Evolutionary conservation across 2,329 filamentous ascomycete genomes (phyloP), one percentile per base, ranked within the genome.

Genomic region (Westerdykella aurantiaca): DNA sequence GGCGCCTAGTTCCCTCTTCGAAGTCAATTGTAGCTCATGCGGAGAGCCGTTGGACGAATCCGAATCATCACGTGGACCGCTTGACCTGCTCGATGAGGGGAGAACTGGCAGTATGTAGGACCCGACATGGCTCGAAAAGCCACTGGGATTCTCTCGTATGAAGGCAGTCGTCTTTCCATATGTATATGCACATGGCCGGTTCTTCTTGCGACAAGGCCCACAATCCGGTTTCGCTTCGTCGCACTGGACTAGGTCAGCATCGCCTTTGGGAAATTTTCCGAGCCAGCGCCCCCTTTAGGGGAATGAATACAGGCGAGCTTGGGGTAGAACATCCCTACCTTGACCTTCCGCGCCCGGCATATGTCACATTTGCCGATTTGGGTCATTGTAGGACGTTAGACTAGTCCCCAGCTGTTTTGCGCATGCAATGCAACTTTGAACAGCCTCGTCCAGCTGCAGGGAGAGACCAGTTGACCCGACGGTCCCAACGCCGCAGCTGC

Each of bases 281-380:
- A 29, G 25, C 18, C 18, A 21, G 18, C 18, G 6, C 18, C 18
- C 18, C 31, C 31, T 12, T 13, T 14, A 33, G 14, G 31, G 31
- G 31, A 12, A 33, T 12, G 31, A 14, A 33, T 13, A 5, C 14
- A 0, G 14, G 37, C 21, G n/a, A 10, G 33, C 1, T 31, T 4
- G 38, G 14, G 5, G 14, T 4, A 31, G 16, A 23, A 43, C 4
- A 14, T 21, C 14, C 44, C 22, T 44, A 63, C 60, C 53, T 62
- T 63, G 34, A 63, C 60, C 41, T 63, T 63, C 10, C 60, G 55
- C 37, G 51, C 50, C 29, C 60, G 52, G 45, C 60, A 63, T 3
- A 48, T 61, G 37, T 61, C 58, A 39, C 60, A 63, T 47, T 63
- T 63, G 12, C 59, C 59, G 3, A 55, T 55, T 34, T 56, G 57